Evolutionary conservation across 1,284 basidiomycete genomes (phyloP), one percentile per base, ranked within the genome.

Genomic region (Baeospora myosura): DNA sequence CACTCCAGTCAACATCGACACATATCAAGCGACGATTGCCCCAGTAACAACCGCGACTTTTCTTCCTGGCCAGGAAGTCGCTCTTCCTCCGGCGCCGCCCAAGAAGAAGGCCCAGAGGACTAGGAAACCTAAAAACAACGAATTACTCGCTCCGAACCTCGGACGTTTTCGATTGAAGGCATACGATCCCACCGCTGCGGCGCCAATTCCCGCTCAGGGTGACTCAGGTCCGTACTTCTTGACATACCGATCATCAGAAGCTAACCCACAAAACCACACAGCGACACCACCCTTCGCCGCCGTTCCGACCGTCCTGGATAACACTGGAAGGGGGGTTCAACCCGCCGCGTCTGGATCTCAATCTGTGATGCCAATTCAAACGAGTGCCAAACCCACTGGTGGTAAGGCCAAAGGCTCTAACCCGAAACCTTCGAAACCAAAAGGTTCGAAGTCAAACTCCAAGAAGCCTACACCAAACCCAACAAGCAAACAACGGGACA

Each of bases 61-160:
- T 52, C 64, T 78, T 29, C 76, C 75, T 16, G 76, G 76, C 4
- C 75, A 78, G 49, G 65, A 57, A 3, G 65, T 70, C n/a, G 45
- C 49, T 3, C 8, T 31, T 20, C 46, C 46, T 31, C 41, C 40
- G 3, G 49, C 56, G 10, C 48, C 61, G 49, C 57, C 56, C 52
- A 59, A 54, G 38, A 43, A 52, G 10, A 44, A 52, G 12, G 49
- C 54, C n/a, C n/a, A n/a, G 14, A 52, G 54, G 8, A 55, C 53
- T 21, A 59, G 48, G 39, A 58, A 52, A 41, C 30, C 29, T 23
- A 38, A 37, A 16, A 33, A 38, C 23, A 41, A 42, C 42, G 53
- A 49, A 24, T 49, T 35, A 51, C 43, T 39, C 55, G 56, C 33
- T 54, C 57, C n/a, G 65, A 69, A 42, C 64, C 63, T 16, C 3